Evolutionary conservation across 23 red algal species (phyloP).

Genomic region (Gracilaria caudata): DNA sequence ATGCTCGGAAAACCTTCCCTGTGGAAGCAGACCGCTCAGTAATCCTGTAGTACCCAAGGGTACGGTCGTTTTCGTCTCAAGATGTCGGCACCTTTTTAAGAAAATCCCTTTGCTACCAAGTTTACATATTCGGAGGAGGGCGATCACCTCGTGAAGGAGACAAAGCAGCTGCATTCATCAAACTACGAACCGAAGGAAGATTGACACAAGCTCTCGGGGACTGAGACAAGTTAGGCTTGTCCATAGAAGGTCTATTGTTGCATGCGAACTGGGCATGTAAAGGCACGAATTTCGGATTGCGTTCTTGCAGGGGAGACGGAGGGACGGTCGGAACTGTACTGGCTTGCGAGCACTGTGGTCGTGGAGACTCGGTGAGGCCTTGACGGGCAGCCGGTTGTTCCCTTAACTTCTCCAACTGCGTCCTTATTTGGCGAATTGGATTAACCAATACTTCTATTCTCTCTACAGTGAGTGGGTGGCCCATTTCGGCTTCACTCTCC

Average conservation of each 20-base stretch:
- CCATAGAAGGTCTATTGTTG: not conserved
- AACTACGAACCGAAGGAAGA: conserved; percentile 16
- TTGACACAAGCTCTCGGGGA: not conserved
- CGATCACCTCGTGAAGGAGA: not conserved
- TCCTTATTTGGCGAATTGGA: conserved; percentile 41
- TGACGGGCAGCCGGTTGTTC: not conserved
- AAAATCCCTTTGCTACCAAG: not conserved
- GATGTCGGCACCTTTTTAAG: no score
- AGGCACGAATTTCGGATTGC: not conserved
- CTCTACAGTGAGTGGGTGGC: conserved; percentile 56
- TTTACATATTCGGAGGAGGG: not conserved
- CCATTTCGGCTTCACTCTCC: conserved; percentile 62
- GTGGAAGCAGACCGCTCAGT: no score
- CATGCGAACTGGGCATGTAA: not conserved
- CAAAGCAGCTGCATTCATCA: conserved; percentile 12
- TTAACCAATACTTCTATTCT: conserved; percentile 61
- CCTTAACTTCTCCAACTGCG: conserved; percentile 34
- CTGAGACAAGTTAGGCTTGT: not conserved
- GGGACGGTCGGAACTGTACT: conserved; percentile 1
- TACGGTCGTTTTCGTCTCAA: no score
- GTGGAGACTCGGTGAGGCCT: not conserved
- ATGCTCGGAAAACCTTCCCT: no score
- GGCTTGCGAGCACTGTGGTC: not conserved
- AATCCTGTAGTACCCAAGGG: no score
- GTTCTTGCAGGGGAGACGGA: not conserved